phyloP scores from a whole-genome alignment of 352 stramenopile genomes.

The Globisporangium nodosum region DNA sequence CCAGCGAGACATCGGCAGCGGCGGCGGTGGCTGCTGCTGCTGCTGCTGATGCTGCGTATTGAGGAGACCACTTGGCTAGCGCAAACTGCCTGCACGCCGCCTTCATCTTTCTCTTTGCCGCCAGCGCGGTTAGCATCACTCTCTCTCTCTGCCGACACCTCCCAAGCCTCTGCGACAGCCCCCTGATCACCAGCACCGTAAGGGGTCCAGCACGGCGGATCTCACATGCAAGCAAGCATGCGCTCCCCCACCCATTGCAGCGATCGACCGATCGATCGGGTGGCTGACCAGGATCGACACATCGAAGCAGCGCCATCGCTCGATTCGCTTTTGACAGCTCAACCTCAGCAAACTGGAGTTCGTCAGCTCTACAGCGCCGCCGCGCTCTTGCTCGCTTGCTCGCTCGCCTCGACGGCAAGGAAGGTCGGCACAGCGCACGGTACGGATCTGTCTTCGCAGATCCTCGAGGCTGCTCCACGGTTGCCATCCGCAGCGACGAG shows the following conservation, averaged over 20 bases:
- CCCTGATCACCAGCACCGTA: not conserved
- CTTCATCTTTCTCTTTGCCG: too few species aligned
- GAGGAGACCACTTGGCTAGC: too few species aligned
- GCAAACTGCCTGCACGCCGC: too few species aligned
- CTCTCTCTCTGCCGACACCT: not conserved
- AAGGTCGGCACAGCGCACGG: too few species aligned
- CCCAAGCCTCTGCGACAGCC: not conserved
- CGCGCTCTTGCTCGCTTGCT: not conserved
- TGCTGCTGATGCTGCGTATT: too few species aligned
- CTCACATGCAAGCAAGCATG: too few species aligned
- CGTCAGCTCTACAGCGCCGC: not conserved
- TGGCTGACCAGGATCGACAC: not conserved
- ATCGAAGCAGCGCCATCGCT: not conserved
- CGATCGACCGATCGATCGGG: not conserved
- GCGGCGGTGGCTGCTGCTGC: too few species aligned
- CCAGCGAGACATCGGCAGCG: too few species aligned
- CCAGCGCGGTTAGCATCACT: not conserved
- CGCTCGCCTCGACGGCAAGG: not conserved
- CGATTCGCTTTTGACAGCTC: too few species aligned
- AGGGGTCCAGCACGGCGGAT: not conserved
- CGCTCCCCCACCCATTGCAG: not conserved
- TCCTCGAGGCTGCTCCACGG: not conserved
- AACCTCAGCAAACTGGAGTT: not conserved
- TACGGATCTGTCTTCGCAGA: not conserved
- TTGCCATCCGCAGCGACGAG: not conserved